Conservation (phyloP, 768 basidiomycete species). For the Multifurca ochricompacta region DNA sequence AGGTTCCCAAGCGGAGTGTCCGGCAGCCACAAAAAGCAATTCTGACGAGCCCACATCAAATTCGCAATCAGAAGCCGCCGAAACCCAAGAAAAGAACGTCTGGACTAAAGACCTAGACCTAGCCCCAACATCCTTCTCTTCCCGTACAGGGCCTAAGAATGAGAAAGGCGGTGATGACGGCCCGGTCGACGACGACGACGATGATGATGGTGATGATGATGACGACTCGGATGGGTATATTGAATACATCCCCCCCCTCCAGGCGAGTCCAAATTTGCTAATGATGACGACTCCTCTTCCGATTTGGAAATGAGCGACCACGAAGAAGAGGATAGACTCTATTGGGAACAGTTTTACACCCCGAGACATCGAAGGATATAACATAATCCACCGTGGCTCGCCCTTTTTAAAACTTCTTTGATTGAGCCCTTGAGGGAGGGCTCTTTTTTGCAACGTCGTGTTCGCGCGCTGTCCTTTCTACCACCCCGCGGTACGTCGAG, state of each 20-base stretch:
- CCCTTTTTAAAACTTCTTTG: neutral
- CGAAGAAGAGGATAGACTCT: neutral
- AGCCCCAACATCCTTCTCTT: too few relatives aligned
- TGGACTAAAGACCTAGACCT: neutral
- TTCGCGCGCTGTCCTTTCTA: too few relatives aligned
- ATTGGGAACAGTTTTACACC: constrained; percentile 1
- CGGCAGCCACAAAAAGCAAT: neutral
- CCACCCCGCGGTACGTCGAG: too few relatives aligned
- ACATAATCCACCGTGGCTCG: too few relatives aligned
- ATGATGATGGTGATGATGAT: neutral
- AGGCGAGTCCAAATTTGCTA: neutral
- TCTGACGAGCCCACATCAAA: neutral
- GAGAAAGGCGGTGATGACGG: too few relatives aligned
- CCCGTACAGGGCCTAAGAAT: too few relatives aligned
- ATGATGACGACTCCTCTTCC: neutral
- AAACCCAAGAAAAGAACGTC: neutral
- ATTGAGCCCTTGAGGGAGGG: too few relatives aligned
- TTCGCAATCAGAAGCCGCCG: neutral
- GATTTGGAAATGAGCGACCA: neutral
- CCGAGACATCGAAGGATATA: neutral
- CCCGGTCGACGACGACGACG: neutral
- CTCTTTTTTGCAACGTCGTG: too few relatives aligned
- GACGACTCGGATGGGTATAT: neutral
- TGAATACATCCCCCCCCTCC: neutral
- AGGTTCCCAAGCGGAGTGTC: neutral